Evolutionary conservation across 768 basidiomycete genomes (phyloP), one percentile per base, ranked within the genome.

Genomic region (Glaciozyma martinii): DNA sequence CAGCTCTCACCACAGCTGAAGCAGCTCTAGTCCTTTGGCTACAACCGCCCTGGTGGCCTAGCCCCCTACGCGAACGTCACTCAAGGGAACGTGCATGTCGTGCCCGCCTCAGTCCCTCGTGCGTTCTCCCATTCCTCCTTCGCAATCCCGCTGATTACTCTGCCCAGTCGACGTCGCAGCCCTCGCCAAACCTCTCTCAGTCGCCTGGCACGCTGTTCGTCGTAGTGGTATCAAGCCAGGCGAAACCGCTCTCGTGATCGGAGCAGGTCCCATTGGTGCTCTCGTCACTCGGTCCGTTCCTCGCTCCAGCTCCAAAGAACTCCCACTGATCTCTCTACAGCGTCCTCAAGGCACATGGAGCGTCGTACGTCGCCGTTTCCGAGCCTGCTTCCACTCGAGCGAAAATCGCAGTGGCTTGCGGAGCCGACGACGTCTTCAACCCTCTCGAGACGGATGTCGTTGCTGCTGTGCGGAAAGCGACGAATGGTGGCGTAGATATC

Each of bases 141-240:
- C 6, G 29, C 25, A 18, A 23, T 12, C 59, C 27, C 18, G 40
- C 44, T 29, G 43, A 40, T 30, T n/a, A n/a, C 21, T n/a, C 33
- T 57, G 60, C 33, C 2, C 49, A 81, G 81, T 82, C 52, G 81
- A 82, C 25, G 68, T 80, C 15, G 81, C 80, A 3, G 81, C 81
- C 3, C 76, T 78, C 59, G 76, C 81, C 15, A 81, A 82, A 71
- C 81, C 81, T 1, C 75, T 82, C 5, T 75, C 80, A 5, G 80
- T 82, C 1, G 80, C 79, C 0, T 81, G 78, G 76, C 78, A 81
- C 60, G 79, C 80, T 5, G 78, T 80, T 18, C 79, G 80, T 66
- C 73, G 75, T 46, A 78, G 80, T 0, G 74, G 75, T 0, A 78
- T 80, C 66, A 72, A 75, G 56, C 57, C 63, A 19, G 80, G 81